Evolutionary conservation across 2,329 filamentous ascomycete species (phyloP), one percentile per base, ranked within the genome.

Genomic region (Penicillium sp.): DNA sequence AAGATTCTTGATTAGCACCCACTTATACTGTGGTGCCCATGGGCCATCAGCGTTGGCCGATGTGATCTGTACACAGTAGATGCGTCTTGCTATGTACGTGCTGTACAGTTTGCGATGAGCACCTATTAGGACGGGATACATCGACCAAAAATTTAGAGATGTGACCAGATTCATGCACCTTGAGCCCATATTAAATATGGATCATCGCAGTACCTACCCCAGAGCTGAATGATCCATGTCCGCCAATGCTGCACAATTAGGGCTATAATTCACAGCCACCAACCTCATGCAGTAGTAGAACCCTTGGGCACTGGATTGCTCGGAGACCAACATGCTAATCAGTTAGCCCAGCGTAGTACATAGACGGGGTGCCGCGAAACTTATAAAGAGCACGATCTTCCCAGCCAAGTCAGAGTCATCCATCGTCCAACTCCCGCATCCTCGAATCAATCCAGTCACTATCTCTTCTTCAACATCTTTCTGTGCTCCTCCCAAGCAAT

Each of bases 361-460:
- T 9, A 18, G 16, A 27, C 3, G 13, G 30, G 41, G 12, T 30
- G 12, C 4, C 9, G 19, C 8, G 8, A 40, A 18, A 52, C 46
- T 12, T 62, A 62, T 62, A 62, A 62, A 61, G 50, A 46, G 16
- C 8, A n/a, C 11, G n/a, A 19, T n/a, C 25, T 44, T 50, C 52
- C 49, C 47, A 2, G 13, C 9, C 22, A 25, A 6, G 28, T 19
- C 12, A 25, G 3, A 5, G 19, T 25, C 44, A 36, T 40, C 42
- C 51, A 58, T 54, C 49, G 36, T 38, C 40, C 43, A 35, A 48
- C 35, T 48, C 27, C 46, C 31, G 40, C 41, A 31, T 37, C 38
- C 34, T 41, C 19, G 25, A 53, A 46, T 12, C 1, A 31, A 14
- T 47, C 8, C 12, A 31, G 18, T 12, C 13, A 6, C 28, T 19